Evolutionary conservation across 768 basidiomycete genomes (phyloP).

Genomic region (Tulasnella sp.): DNA sequence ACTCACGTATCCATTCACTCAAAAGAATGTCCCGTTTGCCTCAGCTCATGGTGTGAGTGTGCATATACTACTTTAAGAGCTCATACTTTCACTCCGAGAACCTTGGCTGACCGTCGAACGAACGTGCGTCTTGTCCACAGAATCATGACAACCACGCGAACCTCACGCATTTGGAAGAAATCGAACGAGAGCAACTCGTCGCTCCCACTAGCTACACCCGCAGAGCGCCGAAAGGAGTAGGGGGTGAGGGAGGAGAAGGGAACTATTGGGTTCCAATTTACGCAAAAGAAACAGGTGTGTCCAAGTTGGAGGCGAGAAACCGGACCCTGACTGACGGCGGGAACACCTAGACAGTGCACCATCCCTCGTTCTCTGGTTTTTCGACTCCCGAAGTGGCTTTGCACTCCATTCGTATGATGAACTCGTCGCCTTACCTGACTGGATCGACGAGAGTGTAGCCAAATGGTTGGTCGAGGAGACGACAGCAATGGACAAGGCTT

Average conservation of each 20-base stretch:
- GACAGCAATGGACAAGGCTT: constrained; percentile 39
- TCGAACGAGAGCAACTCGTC: constrained; percentile 44
- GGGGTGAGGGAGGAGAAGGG: constrained; percentile 49
- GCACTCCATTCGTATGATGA: constrained; percentile 29
- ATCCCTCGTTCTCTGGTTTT: constrained; percentile 58
- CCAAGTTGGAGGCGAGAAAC: too few relatives aligned
- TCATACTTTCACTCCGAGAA: too few relatives aligned
- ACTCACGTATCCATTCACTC: constrained; percentile 49
- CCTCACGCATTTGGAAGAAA: constrained; percentile 58
- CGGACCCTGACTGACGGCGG: too few relatives aligned
- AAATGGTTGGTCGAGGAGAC: constrained; percentile 49
- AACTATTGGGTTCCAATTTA: constrained; percentile 69
- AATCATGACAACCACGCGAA: constrained; percentile 66
- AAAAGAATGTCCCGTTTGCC: constrained; percentile 48
- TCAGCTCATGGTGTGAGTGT: constrained; percentile 55
- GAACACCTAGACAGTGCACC: constrained; percentile 33
- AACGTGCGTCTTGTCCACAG: too few relatives aligned
- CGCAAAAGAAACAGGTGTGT: constrained; percentile 13
- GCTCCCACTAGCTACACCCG: constrained; percentile 54
- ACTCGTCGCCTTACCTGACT: constrained; percentile 45
- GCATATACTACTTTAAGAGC: too few relatives aligned
- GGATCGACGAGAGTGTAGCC: constrained; percentile 55
- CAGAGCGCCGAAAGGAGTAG: constrained; percentile 43
- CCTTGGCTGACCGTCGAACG: too few relatives aligned
- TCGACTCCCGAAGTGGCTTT: constrained; percentile 60